Conservation (phyloP, 179 eudicot species). For the Patellifolia procumbens region DNA sequence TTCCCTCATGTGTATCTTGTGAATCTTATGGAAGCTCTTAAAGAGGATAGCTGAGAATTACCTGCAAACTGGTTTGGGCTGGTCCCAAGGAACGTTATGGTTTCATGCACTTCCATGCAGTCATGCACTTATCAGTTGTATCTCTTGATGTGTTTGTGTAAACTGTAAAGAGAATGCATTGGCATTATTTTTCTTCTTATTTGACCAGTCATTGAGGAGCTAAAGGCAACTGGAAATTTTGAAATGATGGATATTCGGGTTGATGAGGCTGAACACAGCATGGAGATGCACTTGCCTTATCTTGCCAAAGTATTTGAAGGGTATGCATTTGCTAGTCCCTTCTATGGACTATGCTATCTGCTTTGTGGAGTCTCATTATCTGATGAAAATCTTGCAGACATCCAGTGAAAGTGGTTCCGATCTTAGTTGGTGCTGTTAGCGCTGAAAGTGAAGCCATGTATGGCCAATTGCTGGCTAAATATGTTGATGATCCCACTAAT, state of each 20-base stretch:
- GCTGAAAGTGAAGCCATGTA: slow-evolving; percentile 80
- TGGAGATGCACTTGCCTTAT: slow-evolving; percentile 99
- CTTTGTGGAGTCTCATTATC: slow-evolving; percentile 19
- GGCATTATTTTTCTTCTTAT: slow-evolving; percentile 7
- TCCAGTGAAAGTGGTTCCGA: slow-evolving; percentile 83
- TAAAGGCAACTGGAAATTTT: slow-evolving; percentile 82
- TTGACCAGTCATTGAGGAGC: slow-evolving; percentile 69
- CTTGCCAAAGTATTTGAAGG: slow-evolving; percentile 95
- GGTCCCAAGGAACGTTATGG: background rate
- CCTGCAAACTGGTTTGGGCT: background rate
- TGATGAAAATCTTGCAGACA: slow-evolving; percentile 46
- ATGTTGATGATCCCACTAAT: slow-evolving; percentile 85
- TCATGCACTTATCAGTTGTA: no score
- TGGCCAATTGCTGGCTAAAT: slow-evolving; percentile 79
- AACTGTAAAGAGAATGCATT: slow-evolving; percentile 1
- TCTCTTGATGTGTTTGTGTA: background rate
- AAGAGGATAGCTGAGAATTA: background rate
- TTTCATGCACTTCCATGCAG: background rate
- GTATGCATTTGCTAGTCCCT: slow-evolving; percentile 31
- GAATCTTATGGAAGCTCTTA: background rate
- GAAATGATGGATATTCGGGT: slow-evolving; percentile 85
- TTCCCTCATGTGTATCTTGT: background rate
- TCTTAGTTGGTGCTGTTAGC: slow-evolving; percentile 85
- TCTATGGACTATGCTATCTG: slow-evolving; percentile 11
- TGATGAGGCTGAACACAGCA: slow-evolving; percentile 98